Percentiles rank a stretch among this genome's conserved stretches.
Conservation (phyloP, 2,329 filamentous ascomycete genomes). For the Macrophomina tecta region DNA sequence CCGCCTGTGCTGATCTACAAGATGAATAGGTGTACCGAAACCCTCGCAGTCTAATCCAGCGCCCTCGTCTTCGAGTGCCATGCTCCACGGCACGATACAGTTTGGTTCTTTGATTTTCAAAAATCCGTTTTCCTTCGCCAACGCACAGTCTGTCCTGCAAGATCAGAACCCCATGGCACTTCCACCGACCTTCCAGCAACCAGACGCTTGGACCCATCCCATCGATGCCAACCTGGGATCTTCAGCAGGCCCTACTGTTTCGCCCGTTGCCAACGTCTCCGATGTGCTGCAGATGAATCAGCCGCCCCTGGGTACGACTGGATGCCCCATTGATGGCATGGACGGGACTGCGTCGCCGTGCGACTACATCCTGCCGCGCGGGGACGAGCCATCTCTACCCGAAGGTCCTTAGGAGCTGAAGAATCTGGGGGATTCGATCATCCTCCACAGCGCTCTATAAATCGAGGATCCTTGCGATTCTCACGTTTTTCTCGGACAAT, state of each 20-base stretch:
- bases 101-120: background rate
- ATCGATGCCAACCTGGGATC: background rate
- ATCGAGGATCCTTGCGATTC: no score
- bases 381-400: no score
- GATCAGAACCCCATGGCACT: background rate
- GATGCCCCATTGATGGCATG: background rate
- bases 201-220: background rate
- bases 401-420: no score
- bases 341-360: background rate
- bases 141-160: background rate
- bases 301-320: background rate
- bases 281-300: background rate
- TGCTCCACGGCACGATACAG: background rate
- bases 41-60: background rate
- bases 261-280: background rate
- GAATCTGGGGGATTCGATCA: no score
- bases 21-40: background rate
- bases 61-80: background rate
- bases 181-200: background rate
- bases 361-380: background rate
- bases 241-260: background rate
- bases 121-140: background rate
- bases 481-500: no score
- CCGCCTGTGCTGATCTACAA: constrained; percentile 10
- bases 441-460: no score